Base-by-base conservation (phyloP, 352 stramenopile genomes). In the Globisporangium middletonii region DNA sequence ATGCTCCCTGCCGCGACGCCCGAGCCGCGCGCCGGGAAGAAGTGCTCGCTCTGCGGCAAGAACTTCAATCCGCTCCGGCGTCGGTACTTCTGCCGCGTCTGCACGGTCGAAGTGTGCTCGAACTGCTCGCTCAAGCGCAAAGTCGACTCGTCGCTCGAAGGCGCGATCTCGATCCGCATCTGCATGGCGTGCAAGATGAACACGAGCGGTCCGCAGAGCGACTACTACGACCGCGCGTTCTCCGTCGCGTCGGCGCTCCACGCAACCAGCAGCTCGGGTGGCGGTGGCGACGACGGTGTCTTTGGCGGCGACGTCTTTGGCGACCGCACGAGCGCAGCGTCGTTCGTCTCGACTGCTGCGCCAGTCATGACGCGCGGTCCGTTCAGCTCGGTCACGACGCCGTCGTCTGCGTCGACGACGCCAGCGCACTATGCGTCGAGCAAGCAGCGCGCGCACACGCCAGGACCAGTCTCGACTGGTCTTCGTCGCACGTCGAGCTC, bases 141-240 rank as follows among this genome's bases (percentile, higher is more conserved):
- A 23, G 59, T 63, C 13, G 70, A 76, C 44, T 45, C 62, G 23
- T 60, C 42, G 27, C 62, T 77, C 15, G 67, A 76, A n/a, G 71
- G 66, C 48, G 45, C 59, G 4, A 62, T 65, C 50, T 81, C 69
- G 35, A 68, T 71, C 53, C 81, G 81, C 41, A 69, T 90, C 43
- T 94, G 83, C 60, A 80, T 91, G 56, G 77, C 69, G 59, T 94
- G 84, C 72, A 92, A 89, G 57, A 71, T 89, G 59, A 84, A 75
- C 59, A 72, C 77, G 19, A 73, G 45, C 19, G 63, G 59, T 43
- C 73, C 75, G 23, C 55, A 70, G 37, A 68, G 82, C 53, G 80
- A 88, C 58, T 72, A 81, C 19, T 77, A 83, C 57, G 72, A 86
- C 19, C 65, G 69, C n/a, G 75, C 79, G 52, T 79, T 79, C 65